phyloP scores from a whole-genome alignment of 371 early-diverging fungal genomes.

The Mucor racemosus region DNA sequence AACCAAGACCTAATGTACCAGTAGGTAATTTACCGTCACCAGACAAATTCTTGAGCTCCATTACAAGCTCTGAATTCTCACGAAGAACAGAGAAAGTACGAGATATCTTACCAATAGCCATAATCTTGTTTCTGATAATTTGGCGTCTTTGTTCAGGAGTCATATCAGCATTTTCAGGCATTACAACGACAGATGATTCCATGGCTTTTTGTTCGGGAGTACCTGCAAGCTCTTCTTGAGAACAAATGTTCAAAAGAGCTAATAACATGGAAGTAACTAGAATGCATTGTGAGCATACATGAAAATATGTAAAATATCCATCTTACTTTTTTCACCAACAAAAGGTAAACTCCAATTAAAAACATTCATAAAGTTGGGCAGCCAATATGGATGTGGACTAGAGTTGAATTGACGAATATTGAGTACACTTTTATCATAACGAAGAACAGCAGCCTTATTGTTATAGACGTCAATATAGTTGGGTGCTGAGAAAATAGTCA shows the following conservation, averaged over 20 bases:
- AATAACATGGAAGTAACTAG: constrained; percentile 93
- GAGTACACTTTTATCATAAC: constrained; percentile 96
- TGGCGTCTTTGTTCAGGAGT: constrained; percentile 64
- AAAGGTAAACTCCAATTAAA: constrained; percentile 99
- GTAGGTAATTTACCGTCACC: constrained; percentile 80
- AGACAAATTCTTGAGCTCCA: constrained; percentile 88
- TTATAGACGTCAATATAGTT: constrained; percentile 98
- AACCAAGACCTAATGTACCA: constrained; percentile 87
- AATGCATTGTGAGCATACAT: neutral
- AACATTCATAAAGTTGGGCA: constrained; percentile 97
- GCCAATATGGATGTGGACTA: constrained; percentile 96
- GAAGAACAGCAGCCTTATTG: constrained; percentile 97
- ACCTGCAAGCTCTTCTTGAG: constrained; percentile 74
- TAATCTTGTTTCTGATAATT: constrained; percentile 87
- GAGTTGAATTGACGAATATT: constrained; percentile 91
- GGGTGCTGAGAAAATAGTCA: constrained; percentile 98
- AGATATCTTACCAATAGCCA: constrained; percentile 92
- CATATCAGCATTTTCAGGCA: constrained; percentile 10
- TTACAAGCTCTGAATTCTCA: constrained; percentile 87
- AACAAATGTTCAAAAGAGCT: constrained; percentile 90
- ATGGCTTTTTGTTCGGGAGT: constrained; percentile 36
- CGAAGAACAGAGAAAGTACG: constrained; percentile 87
- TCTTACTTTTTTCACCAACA: constrained; percentile 95
- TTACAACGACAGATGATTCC: constrained; percentile 13
- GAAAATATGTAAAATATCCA: neutral